Percentiles rank a stretch among this genome's conserved stretches.
Conservation (phyloP, 2,329 filamentous ascomycete species). For the Penicillium olsonii region DNA sequence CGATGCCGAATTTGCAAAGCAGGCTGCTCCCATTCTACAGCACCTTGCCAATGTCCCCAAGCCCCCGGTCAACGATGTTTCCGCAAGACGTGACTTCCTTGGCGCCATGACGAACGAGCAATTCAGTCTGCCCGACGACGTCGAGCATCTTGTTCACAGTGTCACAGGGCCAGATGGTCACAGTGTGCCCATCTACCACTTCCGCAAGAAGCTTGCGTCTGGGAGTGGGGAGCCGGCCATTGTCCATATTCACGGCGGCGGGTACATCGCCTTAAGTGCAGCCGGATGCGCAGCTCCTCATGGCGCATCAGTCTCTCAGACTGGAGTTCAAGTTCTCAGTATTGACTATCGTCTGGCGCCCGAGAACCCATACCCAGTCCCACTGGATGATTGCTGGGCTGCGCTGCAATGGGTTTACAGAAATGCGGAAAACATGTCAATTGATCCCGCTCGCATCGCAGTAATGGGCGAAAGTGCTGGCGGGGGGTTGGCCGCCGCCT, state of each 20-base stretch:
- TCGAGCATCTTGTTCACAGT: conserved; percentile 14
- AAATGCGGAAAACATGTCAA: conserved; percentile 39
- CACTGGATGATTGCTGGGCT: conserved; percentile 45
- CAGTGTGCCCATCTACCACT: conserved; percentile 15
- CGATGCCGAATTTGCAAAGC: conserved; percentile 13
- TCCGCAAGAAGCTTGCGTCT: conserved; percentile 2
- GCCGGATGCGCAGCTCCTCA: conserved; percentile 27
- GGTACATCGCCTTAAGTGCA: conserved; percentile 37
- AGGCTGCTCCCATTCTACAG: conserved; percentile 10
- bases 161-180: conserved; percentile 4
- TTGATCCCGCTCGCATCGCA: conserved; percentile 53
- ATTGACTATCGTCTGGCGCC: conserved; percentile 50
- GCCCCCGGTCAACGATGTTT: conserved; percentile 9
- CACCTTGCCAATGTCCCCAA: conserved; percentile 1
- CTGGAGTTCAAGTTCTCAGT: conserved; percentile 36
- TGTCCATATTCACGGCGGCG: conserved; percentile 46
- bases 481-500: conserved; percentile 57
- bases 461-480: conserved; percentile 60
- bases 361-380: conserved; percentile 41
- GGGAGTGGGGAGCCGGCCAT: conserved; percentile 27
- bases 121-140: conserved; percentile 6
- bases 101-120: neutral
- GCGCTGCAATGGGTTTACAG: conserved; percentile 35
- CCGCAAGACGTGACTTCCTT: conserved; percentile 2
- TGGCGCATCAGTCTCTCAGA: conserved; percentile 23